Base-by-base conservation (phyloP, 441 rosid genomes). In the Aleurites moluccanus region DNA sequence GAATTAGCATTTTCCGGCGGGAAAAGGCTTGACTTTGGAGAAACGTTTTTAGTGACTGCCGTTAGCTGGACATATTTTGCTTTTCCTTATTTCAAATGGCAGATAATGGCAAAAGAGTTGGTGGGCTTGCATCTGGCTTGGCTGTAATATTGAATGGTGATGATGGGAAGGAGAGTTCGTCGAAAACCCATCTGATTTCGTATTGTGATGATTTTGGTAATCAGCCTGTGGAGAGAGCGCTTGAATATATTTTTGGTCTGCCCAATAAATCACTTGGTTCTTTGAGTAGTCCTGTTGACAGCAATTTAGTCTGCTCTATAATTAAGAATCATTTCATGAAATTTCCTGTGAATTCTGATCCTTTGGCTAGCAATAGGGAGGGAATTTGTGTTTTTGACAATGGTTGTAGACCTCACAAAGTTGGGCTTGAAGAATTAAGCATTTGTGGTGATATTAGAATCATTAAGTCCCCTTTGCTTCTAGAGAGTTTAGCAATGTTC, bases 401-500 rank as follows among this genome's bases (percentile, higher is more conserved):
- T 82, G 91, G 89, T 23, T 69, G 76, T 81, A 89, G 86, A 61
- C 75, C 87, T 67, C 77, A 78, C 65, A 65, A 80, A 63, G 89
- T 93, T 70, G 83, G 88, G 16, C 96, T 96, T 59, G 96, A 96
- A 71, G 88, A 85, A 64, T 75, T 74, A 67, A 92, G 94, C 78
- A 83, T 88, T 72, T 93, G 97, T 73, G 98, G 99, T 79, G 97
- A 93, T 73, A 83, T 93, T 56, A 86, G 86, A 80, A 81, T 84
- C 42, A 73, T 88, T 50, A 90, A 86, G 81, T 86, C 88, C 3
- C 94, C 97, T 44, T 84, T 92, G 78, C 91, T 91, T 35, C 77
- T 93, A 30, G 99, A 96, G 90, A 93, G 99, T 86, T 79, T 91
- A 79, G 90, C 98, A n/a, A 80, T 91, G 79, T 96, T 96, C 79